Evolutionary conservation across 192 early-diverging fungal genomes (phyloP), one percentile per base, ranked within the genome.

Genomic region (Umbelopsis ramanniana): DNA sequence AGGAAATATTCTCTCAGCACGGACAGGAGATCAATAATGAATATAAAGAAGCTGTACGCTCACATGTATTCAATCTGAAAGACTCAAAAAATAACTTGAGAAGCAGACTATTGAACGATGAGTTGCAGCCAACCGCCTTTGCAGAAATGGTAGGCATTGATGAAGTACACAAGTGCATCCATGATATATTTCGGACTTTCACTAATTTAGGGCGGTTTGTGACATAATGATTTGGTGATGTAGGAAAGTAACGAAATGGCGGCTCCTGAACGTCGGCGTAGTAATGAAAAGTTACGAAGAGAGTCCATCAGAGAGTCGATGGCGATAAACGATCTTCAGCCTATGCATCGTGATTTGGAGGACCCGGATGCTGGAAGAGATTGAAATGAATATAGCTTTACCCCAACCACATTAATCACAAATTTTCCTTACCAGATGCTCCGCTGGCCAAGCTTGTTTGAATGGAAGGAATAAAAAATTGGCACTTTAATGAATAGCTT

Each of bases 41-140:
- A 6, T 63, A 63, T 26, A 63, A 63, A 8, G 57, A 63, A 37
- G 57, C 57, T 6, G 26, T 63, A 2, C 26, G 57, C 7, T 63
- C 57, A 17, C 57, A 63, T 37, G 33, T 63, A 38, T 35, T 63
- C 57, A 63, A 63, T 5, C 57, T 63, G 14, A 63, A 63, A 37
- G 57, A 63, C 15, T 19, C 57, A 0, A 63, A 63, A 26, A 63
- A 63, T 29, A 63, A 63, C n/a, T 26, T 63, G 19, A 29, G 57
- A 63, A 63, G 12, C 57, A 29, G 57, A 37, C 57, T 63, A 10
- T 63, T 63, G 33, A 63, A 37, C 26, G 57, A 63, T 19, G 24
- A 63, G 57, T 37, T 63, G 6, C 17, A 29, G 0, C 24, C 57
- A 63, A 63, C 4, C 11, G 33, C 33, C 17, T 63, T 63, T 63